Evolutionary conservation across 1,284 basidiomycete species (phyloP), one percentile per base, ranked within the genome.

Genomic region (Mycosarcoma mackinlayi): DNA sequence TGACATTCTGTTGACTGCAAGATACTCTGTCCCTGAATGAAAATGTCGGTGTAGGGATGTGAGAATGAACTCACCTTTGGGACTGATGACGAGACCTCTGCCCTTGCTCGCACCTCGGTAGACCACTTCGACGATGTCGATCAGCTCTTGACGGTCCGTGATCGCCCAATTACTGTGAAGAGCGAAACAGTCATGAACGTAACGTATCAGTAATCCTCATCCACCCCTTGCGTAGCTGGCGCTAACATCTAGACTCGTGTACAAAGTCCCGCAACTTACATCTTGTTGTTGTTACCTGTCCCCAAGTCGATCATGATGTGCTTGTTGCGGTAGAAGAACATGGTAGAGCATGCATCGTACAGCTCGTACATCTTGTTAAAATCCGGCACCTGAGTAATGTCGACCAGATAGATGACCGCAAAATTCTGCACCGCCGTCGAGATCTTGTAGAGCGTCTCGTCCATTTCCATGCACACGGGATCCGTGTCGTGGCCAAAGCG

Each of bases 251-350:
- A 3, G 19, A 10, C 6, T 18, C 37, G 23, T 6, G 16, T 1
- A 23, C 14, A 18, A 16, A 7, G 23, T 3, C 6, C 3, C 13
- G 4, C 18, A 14, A 64, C 75, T 68, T 53, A 76, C 75, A 97
- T 96, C 86, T 99, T 98, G 86, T 98, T 98, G 85, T 99, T 98
- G 85, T 99, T 98, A 86, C 96, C 95, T 47, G 95, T 98, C 14
- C 95, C 94, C 75, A 97, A 85, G 88, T 98, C 95, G 81, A 98
- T 97, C 95, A 98, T 98, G 85, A 98, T 99, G 82, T 99, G 95
- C 84, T 98, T 96, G 85, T 97, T 97, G 37, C 94, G 79, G 49
- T 65, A 79, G 48, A 82, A 79, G 52, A 78, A 70, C 73, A 80
- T 75, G 45, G 65, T 62, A 23, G 75, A 63, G 50, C 78, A 77